Conservation (phyloP, 768 basidiomycete species). For the Coprinellus aureogranulatus region DNA sequence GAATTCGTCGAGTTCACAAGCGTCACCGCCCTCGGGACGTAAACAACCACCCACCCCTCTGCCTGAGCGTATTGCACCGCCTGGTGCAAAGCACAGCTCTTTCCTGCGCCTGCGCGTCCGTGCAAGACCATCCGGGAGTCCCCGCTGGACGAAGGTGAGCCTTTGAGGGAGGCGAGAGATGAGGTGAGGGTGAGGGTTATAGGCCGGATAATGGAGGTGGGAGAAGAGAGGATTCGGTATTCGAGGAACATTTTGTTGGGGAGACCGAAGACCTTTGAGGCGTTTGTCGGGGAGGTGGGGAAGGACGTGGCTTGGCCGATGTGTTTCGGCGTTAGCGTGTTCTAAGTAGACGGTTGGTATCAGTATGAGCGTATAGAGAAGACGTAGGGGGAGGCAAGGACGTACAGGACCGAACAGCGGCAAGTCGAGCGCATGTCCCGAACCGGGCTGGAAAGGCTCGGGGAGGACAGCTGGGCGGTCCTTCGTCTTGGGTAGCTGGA, state of each 20-base stretch:
- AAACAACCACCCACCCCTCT: constrained; percentile 78
- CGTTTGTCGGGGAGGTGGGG: constrained; percentile 41
- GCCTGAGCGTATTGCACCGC: constrained; percentile 64
- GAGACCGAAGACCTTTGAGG: constrained; percentile 66
- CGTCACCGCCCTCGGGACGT: constrained; percentile 57
- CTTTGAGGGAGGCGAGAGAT: constrained; percentile 59
- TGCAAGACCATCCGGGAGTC: constrained; percentile 61
- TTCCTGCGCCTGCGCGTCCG: constrained; percentile 75
- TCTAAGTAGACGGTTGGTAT: not conserved
- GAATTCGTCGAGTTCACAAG: constrained; percentile 74
- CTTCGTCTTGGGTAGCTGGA: constrained; percentile 1
- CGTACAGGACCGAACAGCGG: constrained; percentile 9
- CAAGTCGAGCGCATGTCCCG: not conserved
- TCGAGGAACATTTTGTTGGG: constrained; percentile 71
- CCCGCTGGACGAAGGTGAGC: constrained; percentile 46
- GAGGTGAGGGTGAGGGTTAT: no score
- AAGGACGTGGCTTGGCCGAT: constrained; percentile 50
- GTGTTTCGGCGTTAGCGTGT: constrained; percentile 27
- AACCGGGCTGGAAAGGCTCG: not conserved
- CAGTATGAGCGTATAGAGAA: no score
- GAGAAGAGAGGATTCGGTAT: constrained; percentile 69
- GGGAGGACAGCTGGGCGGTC: not conserved
- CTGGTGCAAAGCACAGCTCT: constrained; percentile 84
- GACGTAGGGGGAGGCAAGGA: no score
- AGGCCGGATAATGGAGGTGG: constrained; percentile 71